Base-by-base conservation (phyloP, 2,329 filamentous ascomycete genomes). In the Scopulariopsis brevicaulis region DNA sequence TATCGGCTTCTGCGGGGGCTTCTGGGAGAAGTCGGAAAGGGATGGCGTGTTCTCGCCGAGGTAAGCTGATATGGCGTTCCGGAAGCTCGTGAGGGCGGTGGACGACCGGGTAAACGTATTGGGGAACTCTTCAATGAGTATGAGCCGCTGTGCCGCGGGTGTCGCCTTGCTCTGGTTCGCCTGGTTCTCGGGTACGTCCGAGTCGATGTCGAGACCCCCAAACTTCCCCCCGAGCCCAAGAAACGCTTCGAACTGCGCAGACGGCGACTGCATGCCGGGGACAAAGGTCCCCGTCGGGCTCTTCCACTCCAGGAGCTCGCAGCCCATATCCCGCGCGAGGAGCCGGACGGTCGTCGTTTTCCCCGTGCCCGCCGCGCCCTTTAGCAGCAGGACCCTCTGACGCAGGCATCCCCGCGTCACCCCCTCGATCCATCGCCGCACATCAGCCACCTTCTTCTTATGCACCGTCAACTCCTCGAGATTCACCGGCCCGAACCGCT, bases 191-290 rank as follows among this genome's bases (percentile, higher is more conserved):
- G 61, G 46, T 22, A n/a, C 20, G 32, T 25, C 20, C 35, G 55
- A 52, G 32, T 57, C 55, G 4, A 57, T 69, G 59, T 87, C 79
- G 52, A 96, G 77, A 57, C 86, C 86, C 18, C 86, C 83, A 70
- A 94, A 96, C 62, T 86, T 88, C 59, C 90, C 87, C 57, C 90
- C 86, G 58, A 91, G 82, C 12, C 84, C 86, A 60, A 99, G 76
- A 64, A 97, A 99, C 61, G 97, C 93, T 64, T 96, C 90, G 66
- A 99, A 99, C 63, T 95, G 89, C 7, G 84, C 79, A 5, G 89
- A 84, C 34, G 85, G 79, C 1, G 91, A 92, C 50, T 84, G 76
- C 55, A 85, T 85, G 0, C 83, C 84, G 1, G 80, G 76, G 1
- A 79, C 81, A 2, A 77, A 68, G 1, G 81, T 81, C 1, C 80